Conservation (phyloP, 2,329 filamentous ascomycete genomes). For the Monilinia polystroma region DNA sequence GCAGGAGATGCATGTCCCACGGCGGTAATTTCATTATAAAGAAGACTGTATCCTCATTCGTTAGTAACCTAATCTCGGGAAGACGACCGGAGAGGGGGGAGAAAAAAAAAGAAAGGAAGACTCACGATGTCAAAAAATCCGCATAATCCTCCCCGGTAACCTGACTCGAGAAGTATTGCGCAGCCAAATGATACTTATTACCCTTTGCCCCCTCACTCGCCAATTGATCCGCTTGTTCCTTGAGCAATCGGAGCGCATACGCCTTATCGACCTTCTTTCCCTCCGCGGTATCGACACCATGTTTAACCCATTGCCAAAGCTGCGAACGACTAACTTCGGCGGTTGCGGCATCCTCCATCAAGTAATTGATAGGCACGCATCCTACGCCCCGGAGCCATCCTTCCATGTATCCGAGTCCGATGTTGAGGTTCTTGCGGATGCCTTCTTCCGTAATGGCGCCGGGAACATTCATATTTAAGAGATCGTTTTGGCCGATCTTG, state of each 20-base stretch:
- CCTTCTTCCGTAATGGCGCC: slow-evolving; percentile 89
- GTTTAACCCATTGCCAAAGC: slow-evolving; percentile 92
- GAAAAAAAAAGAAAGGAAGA: slow-evolving; percentile 27
- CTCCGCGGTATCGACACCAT: slow-evolving; percentile 73
- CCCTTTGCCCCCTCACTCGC: slow-evolving; percentile 74
- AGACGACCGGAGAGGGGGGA: neutral
- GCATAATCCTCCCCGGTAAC: slow-evolving; percentile 97
- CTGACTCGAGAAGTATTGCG: slow-evolving; percentile 88
- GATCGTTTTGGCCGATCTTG: slow-evolving; percentile 78
- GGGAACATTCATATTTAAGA: slow-evolving; percentile 97
- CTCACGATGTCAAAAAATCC: slow-evolving; percentile 87
- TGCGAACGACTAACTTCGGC: slow-evolving; percentile 93
- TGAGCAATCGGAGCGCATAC: slow-evolving; percentile 81
- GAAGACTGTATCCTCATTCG: slow-evolving; percentile 52
- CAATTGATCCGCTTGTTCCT: slow-evolving; percentile 79
- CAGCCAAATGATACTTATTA: slow-evolving; percentile 88
- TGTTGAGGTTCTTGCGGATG: slow-evolving; percentile 96
- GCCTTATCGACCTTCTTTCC: slow-evolving; percentile 92
- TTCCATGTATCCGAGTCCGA: slow-evolving; percentile 97
- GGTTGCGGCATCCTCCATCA: slow-evolving; percentile 98
- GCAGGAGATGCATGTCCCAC: slow-evolving; percentile 50
- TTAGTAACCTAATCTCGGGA: neutral
- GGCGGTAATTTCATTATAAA: slow-evolving; percentile 86
- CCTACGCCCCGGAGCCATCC: slow-evolving; percentile 94
- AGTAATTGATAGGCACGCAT: slow-evolving; percentile 94